Evolutionary conservation across 345 rosid genomes (phyloP), one percentile per base, ranked within the genome.

Genomic region (Balakata baccata): DNA sequence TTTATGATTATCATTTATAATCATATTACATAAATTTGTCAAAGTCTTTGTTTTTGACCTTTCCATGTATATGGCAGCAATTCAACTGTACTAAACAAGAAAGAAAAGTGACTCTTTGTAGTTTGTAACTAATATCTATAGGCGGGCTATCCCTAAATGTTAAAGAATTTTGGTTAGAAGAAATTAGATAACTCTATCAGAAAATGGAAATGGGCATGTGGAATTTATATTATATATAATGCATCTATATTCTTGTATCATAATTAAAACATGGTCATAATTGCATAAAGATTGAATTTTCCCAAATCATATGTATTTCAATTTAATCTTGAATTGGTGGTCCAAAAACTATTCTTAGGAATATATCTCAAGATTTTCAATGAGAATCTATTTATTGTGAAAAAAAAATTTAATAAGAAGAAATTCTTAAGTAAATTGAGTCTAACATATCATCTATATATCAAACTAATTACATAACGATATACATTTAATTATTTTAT

Each of bases 341-440:
- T 54, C 59, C 59, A n/a, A 54, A 54, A 54, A 54, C 59, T 54
- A 54, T 54, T 54, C 59, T 54, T 7, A n/a, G 59, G 59, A 54
- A 54, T 54, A 54, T 54, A 54, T 43, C 10, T 6, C 46, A 43
- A 3, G 0, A 43, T 43, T 8, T 43, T 43, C 47, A 43, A 6
- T 43, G 47, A 43, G 47, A 43, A 43, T 43, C 6, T 43, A 43
- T 43, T 43, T 9, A 43, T 0, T 43, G 47, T 6, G 6, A 43
- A 43, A 43, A 6, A 43, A 43, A 43, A 4, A 43, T 43, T 43
- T n/a, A n/a, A n/a, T n/a, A n/a, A n/a, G n/a, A n/a, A n/a, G n/a
- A n/a, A n/a, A n/a, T n/a, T n/a, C n/a, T n/a, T n/a, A n/a, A n/a
- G n/a, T n/a, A n/a, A n/a, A n/a, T n/a, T n/a, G n/a, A n/a, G n/a